Evolutionary conservation across 331 rosid species (phyloP), one percentile per base, ranked within the genome.

Genomic region (Malus hybrid): DNA sequence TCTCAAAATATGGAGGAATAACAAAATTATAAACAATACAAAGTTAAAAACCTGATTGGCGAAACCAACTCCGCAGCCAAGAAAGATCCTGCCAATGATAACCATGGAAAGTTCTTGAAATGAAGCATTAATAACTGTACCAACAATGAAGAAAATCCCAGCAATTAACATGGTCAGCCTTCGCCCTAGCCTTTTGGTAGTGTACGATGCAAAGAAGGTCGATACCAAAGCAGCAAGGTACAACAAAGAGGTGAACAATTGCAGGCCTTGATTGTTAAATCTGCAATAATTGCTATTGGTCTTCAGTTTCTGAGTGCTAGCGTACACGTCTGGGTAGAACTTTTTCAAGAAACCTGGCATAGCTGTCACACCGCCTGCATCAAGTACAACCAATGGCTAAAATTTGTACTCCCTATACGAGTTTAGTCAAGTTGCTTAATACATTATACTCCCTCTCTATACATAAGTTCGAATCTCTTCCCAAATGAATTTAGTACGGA

Each of bases 21-120:
- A 1, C 15, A 24, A 60, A 44, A 44, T 44, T 44, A 12, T 44
- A 44, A 12, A 44, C 48, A 44, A 44, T 4, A 44, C 15, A 44
- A 44, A 11, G 16, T 44, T 7, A 24, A 60, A 14, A 1, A 76
- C 93, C 88, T 89, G 97, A 57, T 89, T 89, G 63, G 89, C 95
- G 22, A 91, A 91, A 72, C 95, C 97, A 67, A 91, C 90, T 18
- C 93, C 93, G 15, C 87, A 84, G 5, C 95, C 97, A 1, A 91
- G 88, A 7, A 86, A 20, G 71, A 91, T 33, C 52, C 95, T 82
- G 15, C 95, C 93, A 0, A 36, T 0, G 68, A 91, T 88, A 26
- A 91, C 86, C 60, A 82, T 52, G 6, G 7, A 0, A 22, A 91
- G 71, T 69, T 16, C 52, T 1, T 58, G 12, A 6, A 84, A 89